Base-by-base conservation (phyloP, 306 rosid species). In the Abrus pulchellus region DNA sequence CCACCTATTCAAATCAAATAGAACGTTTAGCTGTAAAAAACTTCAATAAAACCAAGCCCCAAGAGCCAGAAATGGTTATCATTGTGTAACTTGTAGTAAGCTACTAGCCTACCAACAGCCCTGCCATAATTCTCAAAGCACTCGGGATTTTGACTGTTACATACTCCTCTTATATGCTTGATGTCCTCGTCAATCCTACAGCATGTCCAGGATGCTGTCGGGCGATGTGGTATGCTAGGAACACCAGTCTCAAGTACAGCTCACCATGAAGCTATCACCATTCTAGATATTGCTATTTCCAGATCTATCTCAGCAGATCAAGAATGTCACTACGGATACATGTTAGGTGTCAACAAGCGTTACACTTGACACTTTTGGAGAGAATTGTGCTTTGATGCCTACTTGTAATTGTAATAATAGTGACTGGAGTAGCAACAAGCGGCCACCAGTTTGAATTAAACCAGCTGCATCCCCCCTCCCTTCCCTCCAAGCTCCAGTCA, bases 111-210 rank as follows among this genome's bases (percentile, higher is more conserved):
- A 63, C 11, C 34, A 14, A 65, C 52, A 33, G 32, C 41, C 11
- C 48, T 74, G 63, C 68, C 41, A 41, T 38, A 71, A 48, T 7
- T 38, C 68, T 80, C 47, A 38, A 2, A 62, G 65, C 79, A 80
- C 11, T 40, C 2, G 2, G 10, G 41, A 34, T 4, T 9, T 66
- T 11, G 1, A 13, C 38, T 67, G 6, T 34, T 44, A 38, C 69
- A 34, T 57, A 36, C 50, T 29, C 60, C 38, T 11, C 54, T 74
- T 8, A 43, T 11, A 48, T 59, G 45, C 14, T 54, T 43, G 30
- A 57, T 45, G 14, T 32, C 34, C 14, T 68, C n/a, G 5, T 20
- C 63, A 79, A 70, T 60, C 47, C 63, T 47, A 9, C 28, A 38
- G 62, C 55, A 79, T 47, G 64, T 70, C 48, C 52, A 68, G 57